These are phyloP conservation scores for Earliella scabrosa DNA, from an alignment of 1,284 basidiomycete species.

Conservation along the genomic window DNA sequence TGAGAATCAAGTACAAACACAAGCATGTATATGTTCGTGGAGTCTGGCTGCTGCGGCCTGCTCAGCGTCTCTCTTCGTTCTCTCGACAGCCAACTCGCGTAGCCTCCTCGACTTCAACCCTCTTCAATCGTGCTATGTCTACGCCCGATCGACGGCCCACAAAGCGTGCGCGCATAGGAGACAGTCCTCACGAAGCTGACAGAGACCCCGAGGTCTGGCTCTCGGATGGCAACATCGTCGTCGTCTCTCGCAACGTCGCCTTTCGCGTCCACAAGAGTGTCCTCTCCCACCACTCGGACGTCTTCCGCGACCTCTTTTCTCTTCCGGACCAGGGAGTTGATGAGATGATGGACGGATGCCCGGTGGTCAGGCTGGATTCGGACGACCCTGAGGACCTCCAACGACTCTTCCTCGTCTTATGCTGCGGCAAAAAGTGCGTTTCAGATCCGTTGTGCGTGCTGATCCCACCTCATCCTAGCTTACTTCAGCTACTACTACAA, in stretches of 20 bases:
- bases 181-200: too few species aligned
- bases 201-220: too few species aligned
- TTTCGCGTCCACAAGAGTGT: conserved; percentile 19
- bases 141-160: too few species aligned
- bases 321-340: neutral
- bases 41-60: too few species aligned
- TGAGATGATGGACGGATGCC: conserved; percentile 18
- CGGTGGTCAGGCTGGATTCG: conserved; percentile 16
- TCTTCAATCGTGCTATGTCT: too few species aligned
- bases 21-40: too few species aligned
- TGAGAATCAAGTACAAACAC: too few species aligned
- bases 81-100: too few species aligned
- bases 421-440: conserved; percentile 16
- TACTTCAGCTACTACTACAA: conserved; percentile 11
- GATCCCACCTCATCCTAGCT: neutral
- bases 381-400: conserved; percentile 21
- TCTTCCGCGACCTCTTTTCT: conserved; percentile 23
- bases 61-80: too few species aligned
- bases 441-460: neutral
- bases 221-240: conserved; percentile 18
- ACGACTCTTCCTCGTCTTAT: conserved; percentile 16
- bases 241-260: conserved; percentile 4
- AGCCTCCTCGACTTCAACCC: too few species aligned
- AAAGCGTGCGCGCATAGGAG: too few species aligned
- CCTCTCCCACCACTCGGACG: conserved; percentile 18